Evolutionary conservation across 345 rosid species (phyloP), one percentile per base, ranked within the genome.

Genomic region (Eucalyptus cladocalyx): DNA sequence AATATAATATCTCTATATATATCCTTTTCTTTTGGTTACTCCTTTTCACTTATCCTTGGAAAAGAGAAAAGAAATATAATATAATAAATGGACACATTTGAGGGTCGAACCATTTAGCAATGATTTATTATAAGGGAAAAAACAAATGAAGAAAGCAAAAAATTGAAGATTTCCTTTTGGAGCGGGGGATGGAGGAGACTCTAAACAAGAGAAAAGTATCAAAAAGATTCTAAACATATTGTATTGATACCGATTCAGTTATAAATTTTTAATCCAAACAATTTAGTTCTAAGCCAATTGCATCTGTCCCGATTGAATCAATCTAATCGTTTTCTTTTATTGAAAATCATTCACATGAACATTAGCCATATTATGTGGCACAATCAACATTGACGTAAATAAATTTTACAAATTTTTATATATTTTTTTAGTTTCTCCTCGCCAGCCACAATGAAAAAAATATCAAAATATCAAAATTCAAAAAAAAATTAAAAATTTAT

Each of bases 321-420:
- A 56, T 56, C 14, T 56, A 8, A 53, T 53, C 0, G 2, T 4
- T 53, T 53, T 51, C 4, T 47, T 50, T 53, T 53, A 8, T 53
- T 0, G 26, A 2, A 56, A 56, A 24, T 56, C 3, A 1, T 24
- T 56, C 12, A 56, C 6, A 24, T 9, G 13, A 24, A 56, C 30
- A 2, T 24, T 23, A 9, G 62, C 30, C 30, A 24, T 56, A 56
- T 56, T 56, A 56, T 0, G 30, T 56, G 62, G 6, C 13, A 56
- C 62, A 56, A 56, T 10, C 1, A 56, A 56, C 6, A 2, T 24
- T 56, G 30, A 24, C 0, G 6, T 10, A 1, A 56, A 56, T 1
- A 56, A 2, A 56, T 56, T 56, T 24, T 5, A 56, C 6, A 23
- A 9, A 56, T 1, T 23, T 56, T 4, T 56, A 1, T 23, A 56